These are phyloP conservation scores for Trametes cingulata DNA, from an alignment of 768 basidiomycete species.

Conservation along the genomic window DNA sequence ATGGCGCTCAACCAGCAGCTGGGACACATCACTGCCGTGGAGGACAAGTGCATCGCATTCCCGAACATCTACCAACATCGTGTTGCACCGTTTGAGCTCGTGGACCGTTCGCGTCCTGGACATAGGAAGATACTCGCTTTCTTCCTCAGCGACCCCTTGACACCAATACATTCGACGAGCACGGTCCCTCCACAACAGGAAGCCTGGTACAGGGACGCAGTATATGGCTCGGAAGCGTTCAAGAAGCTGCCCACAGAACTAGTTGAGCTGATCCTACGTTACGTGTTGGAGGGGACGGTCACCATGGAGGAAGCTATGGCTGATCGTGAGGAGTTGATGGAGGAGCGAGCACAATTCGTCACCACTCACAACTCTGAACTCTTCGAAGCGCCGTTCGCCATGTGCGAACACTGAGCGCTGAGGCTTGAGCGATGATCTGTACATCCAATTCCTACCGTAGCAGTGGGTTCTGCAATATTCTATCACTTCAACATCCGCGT, in stretches of 20 bases:
- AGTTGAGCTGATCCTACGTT: constrained; percentile 16
- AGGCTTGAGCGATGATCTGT: too few relatives aligned
- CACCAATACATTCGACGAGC: constrained; percentile 33
- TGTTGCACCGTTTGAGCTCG: constrained; percentile 37
- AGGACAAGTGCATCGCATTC: constrained; percentile 36
- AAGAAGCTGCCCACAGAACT: constrained; percentile 25
- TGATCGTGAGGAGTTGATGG: constrained; percentile 23
- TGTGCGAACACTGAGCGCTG: constrained; percentile 23
- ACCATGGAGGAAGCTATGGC: constrained; percentile 14
- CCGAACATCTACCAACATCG: constrained; percentile 42
- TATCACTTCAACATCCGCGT: too few relatives aligned
- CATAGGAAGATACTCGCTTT: constrained; percentile 41
- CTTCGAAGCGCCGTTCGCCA: constrained; percentile 19
- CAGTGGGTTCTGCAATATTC: too few relatives aligned
- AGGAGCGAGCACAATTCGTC: constrained; percentile 22
- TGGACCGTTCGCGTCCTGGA: constrained; percentile 35
- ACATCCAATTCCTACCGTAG: too few relatives aligned
- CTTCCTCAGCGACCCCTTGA: constrained; percentile 40
- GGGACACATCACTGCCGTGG: constrained; percentile 31
- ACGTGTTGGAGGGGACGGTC: constrained; percentile 14
- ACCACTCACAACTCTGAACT: constrained; percentile 2
- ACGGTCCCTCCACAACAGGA: constrained; percentile 36
- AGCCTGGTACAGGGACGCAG: constrained; percentile 25
- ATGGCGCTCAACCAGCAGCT: constrained; percentile 24
- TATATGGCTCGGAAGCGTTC: not conserved